Evolutionary conservation across 345 rosid genomes (phyloP), one percentile per base, ranked within the genome.

Genomic region (Brassica cretica): DNA sequence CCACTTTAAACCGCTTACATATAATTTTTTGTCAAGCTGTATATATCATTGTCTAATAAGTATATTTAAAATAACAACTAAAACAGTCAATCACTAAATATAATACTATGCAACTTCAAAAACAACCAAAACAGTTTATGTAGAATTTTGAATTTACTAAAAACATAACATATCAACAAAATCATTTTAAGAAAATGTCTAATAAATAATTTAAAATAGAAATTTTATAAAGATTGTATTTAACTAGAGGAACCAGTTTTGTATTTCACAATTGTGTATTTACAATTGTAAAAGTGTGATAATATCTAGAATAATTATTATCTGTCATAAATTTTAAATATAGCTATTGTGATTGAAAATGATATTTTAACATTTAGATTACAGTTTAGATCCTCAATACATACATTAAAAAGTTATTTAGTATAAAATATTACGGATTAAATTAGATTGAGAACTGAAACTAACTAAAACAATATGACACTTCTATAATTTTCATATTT

Each of bases 1-100:
- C 75, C 80, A 77, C 25, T 74, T 66, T 29, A 41, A 55, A 5
- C 44, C 35, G 55, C 4, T 19, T 49, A 46, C 18, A 56, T 56
- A 8, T 5, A 44, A 44, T 11, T 11, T 44, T 59, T 24, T 60
- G 8, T 25, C 16, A 60, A 60, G 64, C 35, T 53, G 9, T 53
- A 5, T 53, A 53, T 16, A 16, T 51, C 21, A 51, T 51, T n/a
- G 19, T 53, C 59, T 53, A 49, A 14, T 44, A 44, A 49, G 16
- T 49, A 49, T 53, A 53, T 53, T 51, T 21, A 53, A 53, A 32
- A 64, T 6, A 64, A 15, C 24, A 32, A 32, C 44, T 64, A 64
- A n/a, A 64, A 63, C 67, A 30, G 21, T 30, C 10, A 30, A 63
- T 1, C 53, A 14, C 15, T 25, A 27, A 49, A 3, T 18, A 49